phyloP scores from a whole-genome alignment of 345 rosid genomes.

The Arabidopsis suecica region DNA sequence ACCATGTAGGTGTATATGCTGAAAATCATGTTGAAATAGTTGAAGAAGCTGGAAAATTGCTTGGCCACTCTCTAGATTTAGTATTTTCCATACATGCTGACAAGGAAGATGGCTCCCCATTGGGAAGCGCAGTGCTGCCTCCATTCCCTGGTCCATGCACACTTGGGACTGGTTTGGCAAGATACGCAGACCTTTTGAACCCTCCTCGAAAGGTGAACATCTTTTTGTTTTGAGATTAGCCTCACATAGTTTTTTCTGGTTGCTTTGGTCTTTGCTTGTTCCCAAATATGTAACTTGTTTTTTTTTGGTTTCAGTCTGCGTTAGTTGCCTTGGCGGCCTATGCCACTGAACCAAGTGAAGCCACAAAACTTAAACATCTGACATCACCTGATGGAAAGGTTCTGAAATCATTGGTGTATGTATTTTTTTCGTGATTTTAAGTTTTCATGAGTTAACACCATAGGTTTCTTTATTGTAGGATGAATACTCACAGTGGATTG shows the following conservation, averaged over 20 bases:
- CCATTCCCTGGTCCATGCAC: constrained; percentile 88
- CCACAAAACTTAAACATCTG: constrained; percentile 59
- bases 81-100: constrained; percentile 78
- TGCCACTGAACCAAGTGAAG: constrained; percentile 86
- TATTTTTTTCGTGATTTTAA: background rate
- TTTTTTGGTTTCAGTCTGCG: constrained; percentile 64
- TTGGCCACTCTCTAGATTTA: constrained; percentile 71
- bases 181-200: constrained; percentile 73
- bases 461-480: constrained; percentile 54
- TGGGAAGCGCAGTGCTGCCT: constrained; percentile 75
- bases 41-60: constrained; percentile 72
- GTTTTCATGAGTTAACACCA: background rate
- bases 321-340: constrained; percentile 88
- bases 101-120: constrained; percentile 76
- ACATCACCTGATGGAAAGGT: constrained; percentile 81
- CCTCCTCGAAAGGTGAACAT: constrained; percentile 80
- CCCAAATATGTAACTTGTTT: constrained; percentile 1
- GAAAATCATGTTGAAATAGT: constrained; percentile 77
- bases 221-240: constrained; percentile 21
- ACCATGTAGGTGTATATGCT: constrained; percentile 85
- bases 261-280: constrained; percentile 18
- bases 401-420: constrained; percentile 15
- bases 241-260: background rate
- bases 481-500: constrained; percentile 90
- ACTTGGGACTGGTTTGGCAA: constrained; percentile 67